A percentile compares a stretch with the other conserved stretches of the same genome.
These are phyloP conservation scores for Porogramme epimiltina DNA, from an alignment of 1,284 basidiomycete species.

Conservation along the genomic window DNA sequence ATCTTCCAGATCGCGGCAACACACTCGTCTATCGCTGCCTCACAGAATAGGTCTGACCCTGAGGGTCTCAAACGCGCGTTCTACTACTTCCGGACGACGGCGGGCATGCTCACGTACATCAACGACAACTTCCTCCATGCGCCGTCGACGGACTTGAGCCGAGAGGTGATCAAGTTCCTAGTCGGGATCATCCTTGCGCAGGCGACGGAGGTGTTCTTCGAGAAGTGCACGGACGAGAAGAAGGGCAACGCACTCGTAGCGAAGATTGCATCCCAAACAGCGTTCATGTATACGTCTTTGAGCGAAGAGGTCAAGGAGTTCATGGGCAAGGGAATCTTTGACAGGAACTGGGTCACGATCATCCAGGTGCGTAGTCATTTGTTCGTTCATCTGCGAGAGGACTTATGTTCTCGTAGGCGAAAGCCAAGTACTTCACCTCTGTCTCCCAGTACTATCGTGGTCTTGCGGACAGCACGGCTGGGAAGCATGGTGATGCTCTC, in stretches of 20 bases:
- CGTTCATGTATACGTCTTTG: conserved; percentile 78
- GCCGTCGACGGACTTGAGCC: conserved; percentile 93
- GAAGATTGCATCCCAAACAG: conserved; percentile 86
- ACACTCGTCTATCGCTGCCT: conserved; percentile 86
- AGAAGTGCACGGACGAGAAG: conserved; percentile 92
- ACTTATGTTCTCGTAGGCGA: conserved; percentile 56
- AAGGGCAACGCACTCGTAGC: conserved; percentile 80
- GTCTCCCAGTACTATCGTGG: conserved; percentile 88
- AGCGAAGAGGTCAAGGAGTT: conserved; percentile 94
- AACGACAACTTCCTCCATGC: conserved; percentile 99
- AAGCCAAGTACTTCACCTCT: conserved; percentile 88
- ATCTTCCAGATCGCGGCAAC: conserved; percentile 97
- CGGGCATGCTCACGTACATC: conserved; percentile 98
- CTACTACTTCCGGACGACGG: conserved; percentile 89
- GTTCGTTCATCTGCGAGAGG: background rate
- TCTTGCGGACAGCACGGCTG: conserved; percentile 74
- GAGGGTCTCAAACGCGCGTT: conserved; percentile 97
- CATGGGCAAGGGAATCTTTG: conserved; percentile 93
- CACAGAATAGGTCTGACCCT: conserved; percentile 82
- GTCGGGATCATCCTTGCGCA: conserved; percentile 88
- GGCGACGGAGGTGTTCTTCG: conserved; percentile 95
- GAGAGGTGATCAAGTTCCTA: conserved; percentile 93
- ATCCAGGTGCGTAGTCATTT: conserved; percentile 60
- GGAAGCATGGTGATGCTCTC: conserved; percentile 87
- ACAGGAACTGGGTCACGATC: conserved; percentile 91